Evolutionary conservation across 495 filamentous ascomycete species (phyloP), one percentile per base, ranked within the genome.

Genomic region (Daldinia decipiens): DNA sequence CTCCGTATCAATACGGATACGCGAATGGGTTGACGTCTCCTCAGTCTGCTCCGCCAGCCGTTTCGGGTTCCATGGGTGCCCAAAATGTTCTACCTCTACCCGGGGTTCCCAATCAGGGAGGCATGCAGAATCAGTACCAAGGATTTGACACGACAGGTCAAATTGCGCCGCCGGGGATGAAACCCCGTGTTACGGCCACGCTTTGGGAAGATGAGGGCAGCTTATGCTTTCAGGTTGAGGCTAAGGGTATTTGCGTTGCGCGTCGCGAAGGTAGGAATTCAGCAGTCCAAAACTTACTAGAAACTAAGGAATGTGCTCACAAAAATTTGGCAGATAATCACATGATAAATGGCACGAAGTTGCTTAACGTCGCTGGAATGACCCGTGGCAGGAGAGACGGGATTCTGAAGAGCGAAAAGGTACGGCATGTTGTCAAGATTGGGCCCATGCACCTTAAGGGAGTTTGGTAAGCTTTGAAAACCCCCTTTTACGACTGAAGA

Each of bases 391-490:
- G 95, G 57, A 89, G 95, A 74, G 95, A 99, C 77, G 95, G 95
- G 50, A 99, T 99, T 67, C 81, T 99, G 51, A 99, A 99, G 83
- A 98, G 95, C 79, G 95, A 99, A 77, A 98, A 98, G 79, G 87
- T 93, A 36, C 88, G 95, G 27, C 94, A 98, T 81, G 95, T 99
- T 13, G 95, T 99, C 58, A 99, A 99, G 81, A 99, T 99, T 74
- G 95, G 95, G 0, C 95, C 95, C 4, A 99, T 99, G 95, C 95
- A 99, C 76, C 82, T 99, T 27, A 99, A 99, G 80, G 95, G 95
- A 74, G 95, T 99, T 62, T 99, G 95, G 95, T 98, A 87, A 79
- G 94, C 34, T 66, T 66, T 19, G 39, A 59, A 59, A 74, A 71
- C 61, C 36, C 29, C 29, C 17, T 70, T 69, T 19, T 11, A 51